Percentiles rank a stretch among this genome's conserved stretches.
Conservation (phyloP, 2,329 filamentous ascomycete species). For the Podosphaera xanthii region DNA sequence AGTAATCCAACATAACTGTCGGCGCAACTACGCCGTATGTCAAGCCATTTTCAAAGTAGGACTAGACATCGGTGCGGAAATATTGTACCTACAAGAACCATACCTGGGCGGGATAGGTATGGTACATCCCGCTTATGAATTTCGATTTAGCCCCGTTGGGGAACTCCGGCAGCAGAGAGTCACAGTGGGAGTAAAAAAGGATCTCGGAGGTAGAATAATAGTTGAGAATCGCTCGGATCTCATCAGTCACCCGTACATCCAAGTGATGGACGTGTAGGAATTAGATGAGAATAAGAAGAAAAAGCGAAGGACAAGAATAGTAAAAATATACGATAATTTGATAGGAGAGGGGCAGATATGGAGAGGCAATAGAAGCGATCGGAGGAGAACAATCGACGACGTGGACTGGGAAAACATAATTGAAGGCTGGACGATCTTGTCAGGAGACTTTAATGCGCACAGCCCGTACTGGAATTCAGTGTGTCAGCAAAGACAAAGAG, state of each 20-base stretch:
- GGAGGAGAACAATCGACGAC: not conserved
- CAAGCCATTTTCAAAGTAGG: not conserved
- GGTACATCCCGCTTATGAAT: not conserved
- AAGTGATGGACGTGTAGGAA: not conserved
- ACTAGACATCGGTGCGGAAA: not conserved
- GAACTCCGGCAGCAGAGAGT: not conserved
- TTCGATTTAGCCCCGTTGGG: not conserved
- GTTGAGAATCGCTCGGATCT: not conserved
- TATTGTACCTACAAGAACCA: not conserved
- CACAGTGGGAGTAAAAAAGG: not conserved
- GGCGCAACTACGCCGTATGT: not conserved
- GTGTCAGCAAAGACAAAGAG: not conserved
- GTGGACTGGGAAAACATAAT: not conserved
- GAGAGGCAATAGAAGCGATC: not conserved
- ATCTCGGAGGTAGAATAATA: not conserved
- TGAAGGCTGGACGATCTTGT: not conserved
- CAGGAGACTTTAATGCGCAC: not conserved
- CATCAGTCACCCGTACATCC: not conserved
- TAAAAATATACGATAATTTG: not conserved
- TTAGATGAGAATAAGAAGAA: not conserved
- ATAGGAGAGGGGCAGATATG: not conserved
- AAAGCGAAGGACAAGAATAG: not conserved
- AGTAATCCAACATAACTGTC: too few relatives aligned
- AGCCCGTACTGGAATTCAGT: not conserved
- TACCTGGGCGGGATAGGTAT: not conserved